These are phyloP conservation scores for Populus euphratica DNA, from an alignment of 345 rosid genomes.

Conservation along the genomic window DNA sequence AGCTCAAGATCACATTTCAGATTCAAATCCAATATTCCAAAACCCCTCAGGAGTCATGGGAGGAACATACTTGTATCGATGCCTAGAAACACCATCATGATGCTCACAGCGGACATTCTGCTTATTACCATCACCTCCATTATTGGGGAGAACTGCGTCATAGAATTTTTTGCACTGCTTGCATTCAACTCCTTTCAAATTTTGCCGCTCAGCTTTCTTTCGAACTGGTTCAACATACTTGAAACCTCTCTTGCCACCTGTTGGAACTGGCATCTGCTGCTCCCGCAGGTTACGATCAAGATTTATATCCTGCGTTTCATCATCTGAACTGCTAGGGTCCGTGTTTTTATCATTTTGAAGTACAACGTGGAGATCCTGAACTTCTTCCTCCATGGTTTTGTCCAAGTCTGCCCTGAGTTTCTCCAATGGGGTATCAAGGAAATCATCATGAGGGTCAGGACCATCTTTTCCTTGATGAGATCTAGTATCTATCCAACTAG, in stretches of 20 bases:
- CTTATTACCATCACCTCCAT: constrained; percentile 35
- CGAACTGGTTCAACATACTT: constrained; percentile 78
- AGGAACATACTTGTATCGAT: constrained; percentile 76
- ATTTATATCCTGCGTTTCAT: constrained; percentile 72
- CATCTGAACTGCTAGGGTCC: constrained; percentile 42
- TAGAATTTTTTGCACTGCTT: constrained; percentile 93
- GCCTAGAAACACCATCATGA: constrained; percentile 90
- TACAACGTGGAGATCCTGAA: constrained; percentile 5
- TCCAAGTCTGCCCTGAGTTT: constrained; percentile 47
- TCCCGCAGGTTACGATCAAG: constrained; percentile 35
- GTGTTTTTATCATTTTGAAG: constrained; percentile 20
- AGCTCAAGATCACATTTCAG: constrained; percentile 59
- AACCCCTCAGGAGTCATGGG: constrained; percentile 94
- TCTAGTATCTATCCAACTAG: constrained; percentile 78
- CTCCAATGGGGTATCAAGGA: constrained; percentile 77
- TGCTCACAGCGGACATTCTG: constrained; percentile 67
- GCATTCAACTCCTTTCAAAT: constrained; percentile 73
- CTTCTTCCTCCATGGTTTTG: constrained; percentile 35
- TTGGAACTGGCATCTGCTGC: constrained; percentile 36
- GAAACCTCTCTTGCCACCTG: constrained; percentile 44
- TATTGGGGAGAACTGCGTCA: constrained; percentile 72
- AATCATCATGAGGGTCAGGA: constrained; percentile 80
- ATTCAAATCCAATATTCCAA: constrained; percentile 94
- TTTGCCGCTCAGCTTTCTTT: constrained; percentile 70
- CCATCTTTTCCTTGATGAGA: constrained; percentile 52